Conservation (phyloP, 352 stramenopile genomes). For the Phytophthora brassicae region DNA sequence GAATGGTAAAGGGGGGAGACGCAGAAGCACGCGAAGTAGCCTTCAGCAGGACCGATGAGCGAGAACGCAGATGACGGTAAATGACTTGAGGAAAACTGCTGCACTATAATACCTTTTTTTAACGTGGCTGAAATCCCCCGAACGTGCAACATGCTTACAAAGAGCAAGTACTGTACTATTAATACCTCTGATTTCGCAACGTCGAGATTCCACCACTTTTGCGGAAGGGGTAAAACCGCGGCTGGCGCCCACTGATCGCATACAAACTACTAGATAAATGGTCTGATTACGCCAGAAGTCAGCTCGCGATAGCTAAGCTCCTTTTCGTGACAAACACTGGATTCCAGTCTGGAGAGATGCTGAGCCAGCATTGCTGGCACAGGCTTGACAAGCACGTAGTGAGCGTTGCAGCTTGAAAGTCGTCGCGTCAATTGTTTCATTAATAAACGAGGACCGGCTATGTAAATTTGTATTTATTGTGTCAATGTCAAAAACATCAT, state of each 20-base stretch:
- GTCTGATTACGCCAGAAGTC: constrained; percentile 24
- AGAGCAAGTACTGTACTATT: background rate
- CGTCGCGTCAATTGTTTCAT: no score
- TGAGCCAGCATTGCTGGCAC: no score
- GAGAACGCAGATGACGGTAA: constrained; percentile 17
- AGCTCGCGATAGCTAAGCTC: background rate
- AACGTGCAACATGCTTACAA: constrained; percentile 15
- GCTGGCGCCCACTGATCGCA: background rate
- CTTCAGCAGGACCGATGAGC: constrained; percentile 6
- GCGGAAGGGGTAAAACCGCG: constrained; percentile 1
- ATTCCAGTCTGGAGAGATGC: no score
- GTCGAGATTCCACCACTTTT: constrained; percentile 2
- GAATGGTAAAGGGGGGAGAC: background rate
- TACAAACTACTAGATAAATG: constrained; percentile 7
- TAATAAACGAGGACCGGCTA: no score
- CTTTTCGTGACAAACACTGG: background rate
- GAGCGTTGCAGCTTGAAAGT: no score
- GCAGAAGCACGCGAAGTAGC: background rate
- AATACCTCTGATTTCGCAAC: constrained; percentile 3
- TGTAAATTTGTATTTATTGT: no score
- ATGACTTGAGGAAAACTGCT: constrained; percentile 19
- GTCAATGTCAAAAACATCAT: no score
- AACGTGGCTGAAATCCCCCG: background rate
- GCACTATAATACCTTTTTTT: constrained; percentile 4
- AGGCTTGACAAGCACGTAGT: no score